Percentiles rank a stretch among this genome's conserved stretches.
These are phyloP conservation scores for Saitozyma sp. DNA, from an alignment of 768 basidiomycete genomes.

Conservation along the genomic window DNA sequence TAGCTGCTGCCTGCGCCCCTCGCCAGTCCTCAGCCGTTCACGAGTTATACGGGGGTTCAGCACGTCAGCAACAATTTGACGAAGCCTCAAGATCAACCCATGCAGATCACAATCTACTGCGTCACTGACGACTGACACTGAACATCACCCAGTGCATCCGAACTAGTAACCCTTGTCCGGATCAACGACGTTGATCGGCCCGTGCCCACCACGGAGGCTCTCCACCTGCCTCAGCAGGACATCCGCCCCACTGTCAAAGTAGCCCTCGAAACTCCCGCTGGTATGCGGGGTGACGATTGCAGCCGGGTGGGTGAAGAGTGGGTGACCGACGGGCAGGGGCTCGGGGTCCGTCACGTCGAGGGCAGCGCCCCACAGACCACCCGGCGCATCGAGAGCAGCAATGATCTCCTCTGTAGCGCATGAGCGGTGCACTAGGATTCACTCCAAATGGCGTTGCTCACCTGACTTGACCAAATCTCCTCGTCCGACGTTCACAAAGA, in stretches of 20 bases:
- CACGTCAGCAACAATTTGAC: too few relatives aligned
- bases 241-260: conserved; percentile 43
- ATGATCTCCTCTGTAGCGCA: conserved; percentile 25
- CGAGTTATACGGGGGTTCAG: too few relatives aligned
- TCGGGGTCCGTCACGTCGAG: conserved; percentile 53
- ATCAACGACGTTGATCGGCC: conserved; percentile 37
- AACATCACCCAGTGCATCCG: too few relatives aligned
- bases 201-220: conserved; percentile 21
- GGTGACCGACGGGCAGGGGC: conserved; percentile 29
- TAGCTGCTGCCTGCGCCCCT: too few relatives aligned
- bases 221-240: conserved; percentile 44
- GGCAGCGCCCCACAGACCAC: conserved; percentile 38
- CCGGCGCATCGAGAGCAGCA: conserved; percentile 20
- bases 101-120: too few relatives aligned
- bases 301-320: conserved; percentile 24
- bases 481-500: conserved; percentile 52
- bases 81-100: too few relatives aligned
- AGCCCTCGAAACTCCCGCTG: conserved; percentile 43
- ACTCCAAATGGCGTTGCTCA: conserved; percentile 7
- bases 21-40: too few relatives aligned
- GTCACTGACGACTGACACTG: too few relatives aligned
- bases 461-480: conserved; percentile 50
- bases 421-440: not conserved
- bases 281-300: conserved; percentile 51
- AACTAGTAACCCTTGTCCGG: conserved; percentile 41